A percentile compares a stretch with the other conserved stretches of the same genome.
These are phyloP conservation scores for Coelastrella sp. DNA, from an alignment of 139 green algal genomes.

Conservation along the genomic window DNA sequence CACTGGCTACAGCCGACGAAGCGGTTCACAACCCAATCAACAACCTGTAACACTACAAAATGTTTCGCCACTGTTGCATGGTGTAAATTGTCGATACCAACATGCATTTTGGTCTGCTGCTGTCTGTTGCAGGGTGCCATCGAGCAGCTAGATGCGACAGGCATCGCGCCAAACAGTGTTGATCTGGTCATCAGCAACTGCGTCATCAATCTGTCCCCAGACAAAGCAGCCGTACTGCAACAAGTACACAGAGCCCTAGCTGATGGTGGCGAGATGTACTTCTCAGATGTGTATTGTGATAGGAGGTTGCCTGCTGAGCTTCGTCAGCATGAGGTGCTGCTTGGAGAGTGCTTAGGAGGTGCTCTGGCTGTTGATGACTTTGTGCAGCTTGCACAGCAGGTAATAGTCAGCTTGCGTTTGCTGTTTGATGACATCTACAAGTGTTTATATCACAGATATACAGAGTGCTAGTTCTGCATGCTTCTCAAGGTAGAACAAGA, in stretches of 20 bases:
- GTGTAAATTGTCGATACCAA: too few species aligned
- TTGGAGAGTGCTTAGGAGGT: conserved; percentile 95
- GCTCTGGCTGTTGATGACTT: conserved; percentile 97
- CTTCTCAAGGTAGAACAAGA: too few species aligned
- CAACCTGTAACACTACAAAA: too few species aligned
- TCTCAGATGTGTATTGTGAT: conserved; percentile 97
- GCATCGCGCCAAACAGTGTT: conserved; percentile 49
- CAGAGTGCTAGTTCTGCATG: too few species aligned
- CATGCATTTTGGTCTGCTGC: too few species aligned
- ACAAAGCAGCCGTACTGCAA: conserved; percentile 83
- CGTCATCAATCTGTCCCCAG: conserved; percentile 92
- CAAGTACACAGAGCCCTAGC: conserved; percentile 86
- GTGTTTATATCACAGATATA: too few species aligned
- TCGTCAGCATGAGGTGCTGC: conserved; percentile 70
- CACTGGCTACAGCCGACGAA: too few species aligned
- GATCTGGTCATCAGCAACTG: conserved; percentile 98
- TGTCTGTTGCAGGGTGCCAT: conserved; percentile 73
- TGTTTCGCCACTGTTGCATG: too few species aligned
- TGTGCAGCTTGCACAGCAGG: conserved; percentile 71
- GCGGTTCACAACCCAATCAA: too few species aligned
- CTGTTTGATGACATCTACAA: too few species aligned
- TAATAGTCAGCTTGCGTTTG: too few species aligned
- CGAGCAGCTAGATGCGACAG: conserved; percentile 85
- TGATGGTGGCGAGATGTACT: conserved; percentile 95
- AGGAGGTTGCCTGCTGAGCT: conserved; percentile 76